Base-by-base conservation (phyloP, 352 stramenopile genomes). In the Globisporangium barbulae region DNA sequence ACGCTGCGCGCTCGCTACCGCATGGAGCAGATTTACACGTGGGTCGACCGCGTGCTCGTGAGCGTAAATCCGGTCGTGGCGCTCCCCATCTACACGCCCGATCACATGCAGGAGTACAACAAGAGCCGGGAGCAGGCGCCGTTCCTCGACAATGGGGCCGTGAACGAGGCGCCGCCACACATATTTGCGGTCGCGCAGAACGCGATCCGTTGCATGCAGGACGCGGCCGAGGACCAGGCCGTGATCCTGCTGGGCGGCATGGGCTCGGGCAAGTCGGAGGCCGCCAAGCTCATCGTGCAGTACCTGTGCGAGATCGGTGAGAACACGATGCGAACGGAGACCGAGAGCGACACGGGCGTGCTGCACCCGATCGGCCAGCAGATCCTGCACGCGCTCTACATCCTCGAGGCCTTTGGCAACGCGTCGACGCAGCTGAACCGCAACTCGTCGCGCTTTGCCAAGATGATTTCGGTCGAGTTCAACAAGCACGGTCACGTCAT, bases 381-480 rank as follows among this genome's bases (percentile, higher is more conserved):
- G 63, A 89, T 94, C 68, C 57, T 92, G 25, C 85, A 92, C 58
- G 83, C 85, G 5, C 87, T 92, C 62, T 81, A 76, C 3, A 86
- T 94, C n/a, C 73, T 93, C 19, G 85, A 94, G 63, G 72, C 82
- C 0, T 93, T 94, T 61, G 85, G 83, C 15, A 91, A 93, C 33
- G 81, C 78, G 8, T 63, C 68, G 15, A 89, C 79, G 7, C 55
- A 61, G 1, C 73, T 85, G 63, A 91, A 94, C 53, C 68, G 61
- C 6, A 94, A 92, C 53, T 90, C 81, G 3, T 94, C 85, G 2
- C 77, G 83, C 1, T 88, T 94, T 63, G 81, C 76, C 6, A 94
- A 93, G 69, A 91, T 93, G 79, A 90, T 91, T 52, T 90, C 78
- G 8, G 83, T 94, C 48, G 83, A 93, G 42, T 93, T 91, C 69